These are phyloP conservation scores for Limtongia smithiae DNA, from an alignment of 805 yeast genomes.

Conservation along the genomic window DNA sequence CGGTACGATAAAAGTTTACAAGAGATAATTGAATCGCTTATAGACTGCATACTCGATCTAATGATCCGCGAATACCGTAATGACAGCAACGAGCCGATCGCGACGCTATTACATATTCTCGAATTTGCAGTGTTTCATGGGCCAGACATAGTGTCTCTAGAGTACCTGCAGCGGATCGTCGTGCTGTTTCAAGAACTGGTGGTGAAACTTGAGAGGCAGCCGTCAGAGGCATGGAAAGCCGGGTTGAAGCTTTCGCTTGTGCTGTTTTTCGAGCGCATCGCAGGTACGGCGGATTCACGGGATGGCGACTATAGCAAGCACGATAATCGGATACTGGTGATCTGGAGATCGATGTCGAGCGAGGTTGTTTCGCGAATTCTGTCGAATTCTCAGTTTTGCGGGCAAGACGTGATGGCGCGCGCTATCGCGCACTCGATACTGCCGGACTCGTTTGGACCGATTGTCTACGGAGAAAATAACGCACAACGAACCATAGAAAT, in stretches of 20 bases:
- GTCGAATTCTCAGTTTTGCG: not conserved
- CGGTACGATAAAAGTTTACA: too few species aligned
- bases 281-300: not conserved
- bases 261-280: not conserved
- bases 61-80: too few species aligned
- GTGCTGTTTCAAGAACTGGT: not conserved
- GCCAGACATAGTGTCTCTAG: not conserved
- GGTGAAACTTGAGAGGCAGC: not conserved
- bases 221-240: not conserved
- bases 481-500: not conserved
- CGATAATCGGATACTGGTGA: not conserved
- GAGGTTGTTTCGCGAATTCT: slow-evolving; percentile 11
- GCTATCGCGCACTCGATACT: not conserved
- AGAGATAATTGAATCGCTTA: too few species aligned
- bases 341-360: slow-evolving; percentile 17
- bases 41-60: too few species aligned
- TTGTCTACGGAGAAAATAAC: not conserved
- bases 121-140: not conserved
- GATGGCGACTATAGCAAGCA: not conserved
- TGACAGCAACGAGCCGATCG: not conserved
- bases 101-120: slow-evolving; percentile 2
- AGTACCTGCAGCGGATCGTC: too few species aligned
- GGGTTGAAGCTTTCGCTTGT: not conserved
- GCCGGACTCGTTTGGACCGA: slow-evolving; percentile 6
- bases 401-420: not conserved